Conservation (phyloP, 1,139 yeast species). For the Saccharomyces hybrid region DNA sequence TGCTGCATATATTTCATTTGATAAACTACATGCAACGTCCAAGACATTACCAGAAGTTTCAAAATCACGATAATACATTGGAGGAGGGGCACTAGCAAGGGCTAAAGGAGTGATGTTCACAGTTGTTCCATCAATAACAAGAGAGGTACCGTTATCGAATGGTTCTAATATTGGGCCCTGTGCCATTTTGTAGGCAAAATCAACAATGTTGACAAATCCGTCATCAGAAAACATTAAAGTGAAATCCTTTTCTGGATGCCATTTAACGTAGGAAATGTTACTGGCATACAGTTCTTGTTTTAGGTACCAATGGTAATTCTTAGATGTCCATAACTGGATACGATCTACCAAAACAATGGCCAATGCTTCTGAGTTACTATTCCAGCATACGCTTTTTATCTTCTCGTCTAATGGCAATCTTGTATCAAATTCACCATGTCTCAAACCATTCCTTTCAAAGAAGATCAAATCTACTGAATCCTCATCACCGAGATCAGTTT, state of each 20-base stretch:
- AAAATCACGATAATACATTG: slow-evolving; percentile 67
- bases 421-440: slow-evolving; percentile 80
- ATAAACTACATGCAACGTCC: slow-evolving; percentile 56
- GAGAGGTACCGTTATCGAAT: slow-evolving; percentile 65
- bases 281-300: slow-evolving; percentile 59
- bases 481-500: slow-evolving; percentile 29
- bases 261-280: slow-evolving; percentile 47
- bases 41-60: slow-evolving; percentile 47
- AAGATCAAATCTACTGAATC: slow-evolving; percentile 51
- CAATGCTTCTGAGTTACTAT: slow-evolving; percentile 70
- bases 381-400: slow-evolving; percentile 63
- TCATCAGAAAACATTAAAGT: slow-evolving; percentile 59
- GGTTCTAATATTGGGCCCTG: slow-evolving; percentile 67
- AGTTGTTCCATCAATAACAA: slow-evolving; percentile 71
- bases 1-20: slow-evolving; percentile 55
- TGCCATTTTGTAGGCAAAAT: slow-evolving; percentile 56
- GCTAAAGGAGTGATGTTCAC: slow-evolving; percentile 75
- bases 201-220: slow-evolving; percentile 51
- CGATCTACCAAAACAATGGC: slow-evolving; percentile 56
- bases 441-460: slow-evolving; percentile 87
- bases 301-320: slow-evolving; percentile 92
- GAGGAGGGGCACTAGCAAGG: slow-evolving; percentile 92
- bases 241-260: slow-evolving; percentile 88
- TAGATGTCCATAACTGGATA: slow-evolving; percentile 82
- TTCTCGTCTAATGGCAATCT: slow-evolving; percentile 47